Base-by-base conservation (phyloP, 139 green algal species). In the Axilococcus clingmanii region DNA sequence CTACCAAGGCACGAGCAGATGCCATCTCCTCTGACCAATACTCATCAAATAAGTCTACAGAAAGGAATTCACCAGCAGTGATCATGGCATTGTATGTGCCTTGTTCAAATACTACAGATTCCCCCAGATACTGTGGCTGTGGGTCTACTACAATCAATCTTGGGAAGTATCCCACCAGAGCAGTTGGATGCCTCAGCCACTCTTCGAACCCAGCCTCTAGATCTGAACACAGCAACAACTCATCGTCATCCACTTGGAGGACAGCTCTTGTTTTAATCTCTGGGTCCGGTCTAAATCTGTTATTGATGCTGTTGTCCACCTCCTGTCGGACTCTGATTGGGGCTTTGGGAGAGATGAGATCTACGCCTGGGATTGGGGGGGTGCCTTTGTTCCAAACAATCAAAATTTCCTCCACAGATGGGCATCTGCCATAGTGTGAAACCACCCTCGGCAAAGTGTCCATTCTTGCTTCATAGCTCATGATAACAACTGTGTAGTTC, bases 241-340 rank as follows among this genome's bases (percentile, higher is more conserved):
- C 41, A 45, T 65, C 57, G 24, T 65, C 57, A 34, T 65, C 57
- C 43, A 65, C 22, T 3, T n/a, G 17, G 16, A 75, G 47, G 31
- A 75, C 55, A 1, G 48, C 66, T 9, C 40, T 40, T 8, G 55
- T 60, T 16, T 4, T 38, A 11, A 76, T 57, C 2, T 55, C 14
- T 2, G 56, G 28, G 40, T 77, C 68, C 2, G 62, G 62, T 50
- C 15, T 15, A 40, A 77, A 77, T 22, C 68, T 52, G 57, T 77
- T 77, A 57, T 72, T 77, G 27, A 77, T 57, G 14, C 16, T 50
- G 47, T 77, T 72, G 4, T 12, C 3, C 1, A 23, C 35, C 52
- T 71, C 56, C n/a, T 38, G 42, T 9, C 68, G 54, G 37, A 76
- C 23, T 6, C 68, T 44, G 20, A 76, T 63, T 2, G 55, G 48